phyloP scores from a whole-genome alignment of 305 asterid species.

The Withania somnifera region DNA sequence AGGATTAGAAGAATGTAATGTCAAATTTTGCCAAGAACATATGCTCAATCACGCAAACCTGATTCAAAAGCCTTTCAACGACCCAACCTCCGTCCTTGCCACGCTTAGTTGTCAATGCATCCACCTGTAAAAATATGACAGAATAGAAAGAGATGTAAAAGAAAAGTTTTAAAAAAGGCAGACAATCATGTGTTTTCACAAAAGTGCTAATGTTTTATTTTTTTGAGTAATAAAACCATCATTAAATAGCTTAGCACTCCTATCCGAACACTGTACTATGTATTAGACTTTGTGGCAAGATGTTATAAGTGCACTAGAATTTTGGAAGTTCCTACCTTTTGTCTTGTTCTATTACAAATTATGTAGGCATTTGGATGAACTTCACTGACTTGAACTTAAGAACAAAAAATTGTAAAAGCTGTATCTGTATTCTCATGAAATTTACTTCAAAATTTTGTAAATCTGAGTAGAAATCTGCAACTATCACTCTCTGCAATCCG shows the following conservation, averaged over 20 bases:
- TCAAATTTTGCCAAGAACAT: not conserved
- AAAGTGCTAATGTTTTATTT: not conserved
- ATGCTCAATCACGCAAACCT: slow-evolving; percentile 23
- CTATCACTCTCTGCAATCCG: no score
- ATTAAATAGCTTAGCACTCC: not conserved
- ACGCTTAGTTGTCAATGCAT: slow-evolving; percentile 66
- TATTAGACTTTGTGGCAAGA: not conserved
- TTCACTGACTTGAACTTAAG: no score
- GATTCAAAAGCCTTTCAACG: slow-evolving; percentile 58
- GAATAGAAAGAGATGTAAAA: not conserved
- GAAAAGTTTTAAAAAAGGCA: not conserved
- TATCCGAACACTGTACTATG: not conserved
- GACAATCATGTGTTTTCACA: not conserved
- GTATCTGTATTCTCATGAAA: no score
- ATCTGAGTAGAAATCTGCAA: no score
- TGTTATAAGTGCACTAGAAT: not conserved
- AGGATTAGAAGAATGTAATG: not conserved
- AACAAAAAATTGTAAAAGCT: no score
- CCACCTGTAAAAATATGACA: slow-evolving; percentile 37
- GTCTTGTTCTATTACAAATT: no score
- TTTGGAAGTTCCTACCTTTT: not conserved
- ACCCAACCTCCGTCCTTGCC: slow-evolving; percentile 77
- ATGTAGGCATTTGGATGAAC: no score
- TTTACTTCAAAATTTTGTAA: no score
- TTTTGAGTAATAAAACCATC: not conserved